phyloP scores from a whole-genome alignment of 2,329 filamentous ascomycete genomes.

The Aspergillus pseudoglaucus region DNA sequence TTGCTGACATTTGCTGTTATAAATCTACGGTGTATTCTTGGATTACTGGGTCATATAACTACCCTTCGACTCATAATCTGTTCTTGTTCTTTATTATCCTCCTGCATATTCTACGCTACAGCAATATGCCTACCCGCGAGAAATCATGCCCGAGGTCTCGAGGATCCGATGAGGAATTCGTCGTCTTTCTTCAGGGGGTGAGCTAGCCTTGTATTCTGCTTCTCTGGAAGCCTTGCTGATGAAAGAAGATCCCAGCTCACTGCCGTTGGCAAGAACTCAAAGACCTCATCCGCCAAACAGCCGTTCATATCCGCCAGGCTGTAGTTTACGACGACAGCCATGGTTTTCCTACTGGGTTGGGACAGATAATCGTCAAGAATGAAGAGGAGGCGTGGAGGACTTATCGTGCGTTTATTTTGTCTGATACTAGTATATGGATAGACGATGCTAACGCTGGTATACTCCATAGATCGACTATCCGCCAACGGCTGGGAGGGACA shows the following conservation, averaged over 20 bases:
- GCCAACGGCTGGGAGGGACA: conserved; percentile 40
- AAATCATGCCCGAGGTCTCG: conserved; percentile 26
- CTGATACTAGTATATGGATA: background rate
- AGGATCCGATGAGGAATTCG: conserved; percentile 37
- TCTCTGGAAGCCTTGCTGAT: conserved; percentile 8
- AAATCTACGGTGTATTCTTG: no score
- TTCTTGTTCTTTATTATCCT: no score
- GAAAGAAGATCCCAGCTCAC: conserved; percentile 33
- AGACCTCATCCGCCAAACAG: conserved; percentile 39
- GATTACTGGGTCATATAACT: no score
- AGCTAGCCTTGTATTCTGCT: conserved; percentile 8
- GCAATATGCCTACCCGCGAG: conserved; percentile 26
- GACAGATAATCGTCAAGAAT: conserved; percentile 41
- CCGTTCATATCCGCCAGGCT: conserved; percentile 38
- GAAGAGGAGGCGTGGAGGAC: conserved; percentile 41
- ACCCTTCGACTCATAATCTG: no score
- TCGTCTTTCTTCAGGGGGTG: conserved; percentile 40
- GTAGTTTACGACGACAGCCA: conserved; percentile 40
- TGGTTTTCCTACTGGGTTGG: conserved; percentile 37
- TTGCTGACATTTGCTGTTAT: no score
- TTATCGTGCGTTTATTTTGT: conserved; percentile 28
- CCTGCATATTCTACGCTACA: background rate
- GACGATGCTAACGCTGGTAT: conserved; percentile 4
- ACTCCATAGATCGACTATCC: conserved; percentile 31
- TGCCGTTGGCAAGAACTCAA: conserved; percentile 42